Evolutionary conservation across 495 filamentous ascomycete species (phyloP), one percentile per base, ranked within the genome.

Genomic region (Physcia stellaris): DNA sequence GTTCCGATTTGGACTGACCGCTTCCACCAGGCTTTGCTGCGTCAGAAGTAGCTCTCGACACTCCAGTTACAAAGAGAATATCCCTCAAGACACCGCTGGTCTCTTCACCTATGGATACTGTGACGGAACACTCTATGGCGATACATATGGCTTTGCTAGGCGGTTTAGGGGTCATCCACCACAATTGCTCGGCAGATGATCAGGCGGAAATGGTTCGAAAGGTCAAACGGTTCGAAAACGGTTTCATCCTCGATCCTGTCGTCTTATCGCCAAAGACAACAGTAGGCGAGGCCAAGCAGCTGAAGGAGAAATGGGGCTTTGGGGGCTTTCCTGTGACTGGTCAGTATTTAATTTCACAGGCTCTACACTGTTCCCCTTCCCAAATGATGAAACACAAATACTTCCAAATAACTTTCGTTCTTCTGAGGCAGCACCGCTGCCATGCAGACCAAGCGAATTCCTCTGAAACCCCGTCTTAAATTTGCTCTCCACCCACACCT

Each of bases 201-300:
- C 90, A 99, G 66, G 90, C 92, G 30, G 87, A 95, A 66, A 96
- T 99, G 92, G 86, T 99, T 40, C 71, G 81, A 49, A 99, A 99
- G 67, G 90, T 99, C 28, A 99, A 99, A 80, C 71, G 87, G 56
- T 99, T 85, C 58, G 90, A 99, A 65, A 99, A 99, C 61, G 90
- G 90, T 40, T 99, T 99, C 69, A 99, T 99, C 54, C 62, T 86
- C 28, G 90, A 99, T 53, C 90, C 90, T 18, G 82, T 99, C 43
- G 87, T 95, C 42, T 80, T 99, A 50, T 77, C 75, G 52, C 82
- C 85, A 24, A 73, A 67, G 37, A 86, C 86, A 32, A 95, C 88
- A 27, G 84, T 96, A 35, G 82, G 74, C 37, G 88, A 96, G 61
- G 86, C 83, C 36, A 90, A 83, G 66, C 78, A 79, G 22, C 64